Evolutionary conservation across 164 flowering plant species (phyloP), one percentile per base, ranked within the genome.

Genomic region (Sextonia rubra): DNA sequence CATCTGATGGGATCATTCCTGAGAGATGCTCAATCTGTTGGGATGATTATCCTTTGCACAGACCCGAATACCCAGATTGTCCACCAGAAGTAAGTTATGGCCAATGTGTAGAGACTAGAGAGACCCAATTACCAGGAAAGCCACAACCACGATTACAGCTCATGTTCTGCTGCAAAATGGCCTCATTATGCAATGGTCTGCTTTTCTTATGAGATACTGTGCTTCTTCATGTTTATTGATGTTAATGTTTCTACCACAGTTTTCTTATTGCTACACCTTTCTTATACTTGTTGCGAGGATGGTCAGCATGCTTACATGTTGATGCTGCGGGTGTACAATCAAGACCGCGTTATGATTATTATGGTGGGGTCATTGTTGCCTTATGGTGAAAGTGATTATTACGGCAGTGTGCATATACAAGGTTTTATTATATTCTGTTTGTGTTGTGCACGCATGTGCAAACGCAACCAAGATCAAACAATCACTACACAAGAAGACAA

Each of bases 131-230:
- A 92, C 74, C 88, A 86, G 49, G 98, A 94, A 70, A 87, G 82
- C 18, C 95, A 88, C 69, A 70, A 82, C n/a, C 94, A 88, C 72
- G 95, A 91, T 72, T 94, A 90, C 81, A 94, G 88, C 23, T 75
- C 95, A 25, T 22, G 90, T n/a, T 78, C 97, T 76, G 99, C 97
- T 30, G 86, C 95, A 37, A 94, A 94, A 75, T 91, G 99, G n/a
- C 89, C 88, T 60, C 91, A 89, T 76, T 69, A 87, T 73, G 83
- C 90, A 4, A 7, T 92, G 92, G 98, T 92, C 58, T 80, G 90
- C n/a, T n/a, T n/a, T n/a, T 80, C n/a, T 18, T 60, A 18, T 12
- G 56, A 60, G 23, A 60, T 60, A 18, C 20, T 60, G 23, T 60
- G 62, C 26, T 18, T 60, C 9, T 56, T 60, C 23, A 6, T 18